Percentiles rank a stretch among this genome's conserved stretches.
Evolutionary conservation across 2,329 filamentous ascomycete genomes (phyloP).

Genomic region (Alternaria sp.): DNA sequence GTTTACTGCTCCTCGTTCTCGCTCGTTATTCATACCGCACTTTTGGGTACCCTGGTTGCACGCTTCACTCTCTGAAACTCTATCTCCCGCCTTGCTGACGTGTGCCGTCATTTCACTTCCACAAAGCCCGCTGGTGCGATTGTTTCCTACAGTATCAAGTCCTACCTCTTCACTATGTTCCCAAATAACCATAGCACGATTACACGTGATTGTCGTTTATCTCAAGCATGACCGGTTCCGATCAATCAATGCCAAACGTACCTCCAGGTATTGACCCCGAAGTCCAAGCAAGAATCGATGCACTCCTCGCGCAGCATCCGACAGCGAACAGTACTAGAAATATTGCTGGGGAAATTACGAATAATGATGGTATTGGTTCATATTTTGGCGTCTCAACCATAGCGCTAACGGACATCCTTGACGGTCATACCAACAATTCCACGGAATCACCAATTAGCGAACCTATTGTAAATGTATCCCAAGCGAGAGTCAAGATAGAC

Average conservation of each 20-base stretch:
- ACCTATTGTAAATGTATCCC: background rate
- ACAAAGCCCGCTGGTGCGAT: background rate
- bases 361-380: background rate
- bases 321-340: background rate
- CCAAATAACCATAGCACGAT: background rate
- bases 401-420: background rate
- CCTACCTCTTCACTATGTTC: background rate
- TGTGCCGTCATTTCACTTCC: background rate
- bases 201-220: background rate
- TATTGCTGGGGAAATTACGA: rapidly evolving
- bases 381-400: background rate
- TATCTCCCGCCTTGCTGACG: background rate
- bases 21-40: rapidly evolving
- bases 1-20: background rate
- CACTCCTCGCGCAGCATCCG: background rate
- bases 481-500: background rate
- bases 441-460: background rate
- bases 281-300: rapidly evolving
- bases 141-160: background rate
- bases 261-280: background rate
- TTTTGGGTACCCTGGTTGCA: background rate
- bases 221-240: background rate
- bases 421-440: background rate
- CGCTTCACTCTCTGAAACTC: background rate
- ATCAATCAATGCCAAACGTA: background rate